Base-by-base conservation (phyloP, 306 rosid genomes). In the Lathyrus oleraceus region DNA sequence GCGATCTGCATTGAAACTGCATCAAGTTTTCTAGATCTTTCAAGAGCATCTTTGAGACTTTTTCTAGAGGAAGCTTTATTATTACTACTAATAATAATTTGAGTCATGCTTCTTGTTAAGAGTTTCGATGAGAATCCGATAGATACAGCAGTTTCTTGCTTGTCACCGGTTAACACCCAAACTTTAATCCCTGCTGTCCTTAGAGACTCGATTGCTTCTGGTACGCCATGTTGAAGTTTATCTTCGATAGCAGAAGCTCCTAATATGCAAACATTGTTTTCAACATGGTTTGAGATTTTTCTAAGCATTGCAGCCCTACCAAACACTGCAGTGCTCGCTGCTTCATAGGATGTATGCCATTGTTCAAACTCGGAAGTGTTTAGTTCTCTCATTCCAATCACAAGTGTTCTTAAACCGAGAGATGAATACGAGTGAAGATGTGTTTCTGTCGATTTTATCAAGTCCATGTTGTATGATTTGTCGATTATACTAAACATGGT, bases 151-250 rank as follows among this genome's bases (percentile, higher is more conserved):
- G 97, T 91, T 86, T 94, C 98, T 78, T 94, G 98, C 82, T 94
- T 94, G 82, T 94, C 98, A 63, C 98, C 98, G 11, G 98, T 94
- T 79, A 94, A 82, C 70, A 94, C 96, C 98, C 98, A 94, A 21
- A 94, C 96, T 75, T 88, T 85, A 75, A 91, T 80, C 20, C 91
- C 97, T 23, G 97, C 96, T 5, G 73, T 79, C 72, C 98, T 84
- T n/a, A 94, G 85, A 75, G 92, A 86, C 73, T 88, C 96, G 65
- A 94, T 94, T 38, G 97, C 84, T 59, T 94, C 97, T 12, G 98
- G 96, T 20, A 94, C 98, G 76, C 98, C 98, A 47, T 78, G 45
- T 72, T 94, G 98, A 57, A 91, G 87, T n/a, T n/a, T n/a, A n/a
- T n/a, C n/a, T n/a, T n/a, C n/a, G n/a, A n/a, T n/a, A n/a, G n/a